Conservation (phyloP, 2,329 filamentous ascomycete genomes). For the Trichoderma guizhouense region DNA sequence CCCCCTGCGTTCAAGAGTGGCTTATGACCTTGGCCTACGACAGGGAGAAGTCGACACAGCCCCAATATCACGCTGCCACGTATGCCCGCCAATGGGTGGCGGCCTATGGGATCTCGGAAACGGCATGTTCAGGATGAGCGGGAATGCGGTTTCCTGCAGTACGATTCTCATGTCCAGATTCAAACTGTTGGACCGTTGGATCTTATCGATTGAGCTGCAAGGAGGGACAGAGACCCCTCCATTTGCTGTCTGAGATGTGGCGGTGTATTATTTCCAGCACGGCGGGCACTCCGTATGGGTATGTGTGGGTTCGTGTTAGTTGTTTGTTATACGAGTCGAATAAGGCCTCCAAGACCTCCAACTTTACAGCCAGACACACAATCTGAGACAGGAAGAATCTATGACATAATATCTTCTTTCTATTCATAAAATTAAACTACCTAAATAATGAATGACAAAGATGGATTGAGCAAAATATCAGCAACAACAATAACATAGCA, state of each 20-base stretch:
- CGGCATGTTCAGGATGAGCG: not conserved
- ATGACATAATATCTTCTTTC: not conserved
- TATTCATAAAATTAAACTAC: not conserved
- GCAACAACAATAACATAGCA: not conserved
- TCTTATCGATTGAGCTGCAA: not conserved
- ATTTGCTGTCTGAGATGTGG: not conserved
- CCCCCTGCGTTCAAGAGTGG: constrained; percentile 14
- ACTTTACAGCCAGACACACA: not conserved
- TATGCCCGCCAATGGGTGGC: constrained; percentile 6
- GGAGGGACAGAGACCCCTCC: not conserved
- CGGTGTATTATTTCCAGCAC: constrained; percentile 1
- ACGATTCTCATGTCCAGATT: not conserved
- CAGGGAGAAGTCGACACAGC: not conserved
- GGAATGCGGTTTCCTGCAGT: not conserved
- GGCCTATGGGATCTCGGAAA: not conserved
- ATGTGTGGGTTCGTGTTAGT: not conserved
- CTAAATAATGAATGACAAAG: not conserved
- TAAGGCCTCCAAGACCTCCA: not conserved
- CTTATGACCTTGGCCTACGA: constrained; percentile 7
- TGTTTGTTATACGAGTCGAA: not conserved
- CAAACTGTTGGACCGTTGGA: not conserved
- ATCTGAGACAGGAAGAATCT: not conserved
- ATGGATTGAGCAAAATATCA: not conserved
- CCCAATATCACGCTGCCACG: constrained; percentile 20
- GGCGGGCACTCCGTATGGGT: constrained; percentile 3